Evolutionary conservation across 495 filamentous ascomycete species (phyloP).

Genomic region (Hyaloscypha variabilis): DNA sequence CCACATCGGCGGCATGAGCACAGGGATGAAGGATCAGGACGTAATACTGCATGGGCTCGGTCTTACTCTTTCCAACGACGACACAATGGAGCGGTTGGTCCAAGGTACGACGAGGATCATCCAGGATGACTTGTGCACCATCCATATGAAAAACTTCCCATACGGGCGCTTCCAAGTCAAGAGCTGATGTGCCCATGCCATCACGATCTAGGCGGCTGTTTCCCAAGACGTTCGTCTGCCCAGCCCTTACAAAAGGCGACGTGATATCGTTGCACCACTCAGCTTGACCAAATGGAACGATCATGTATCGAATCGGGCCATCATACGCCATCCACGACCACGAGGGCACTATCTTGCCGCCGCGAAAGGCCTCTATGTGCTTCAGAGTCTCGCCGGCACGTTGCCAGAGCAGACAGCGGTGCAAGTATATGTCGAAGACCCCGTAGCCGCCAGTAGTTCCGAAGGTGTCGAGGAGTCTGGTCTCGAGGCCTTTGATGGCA

Average conservation of each 20-base stretch:
- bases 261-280: conserved; percentile 29
- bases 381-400: conserved; percentile 8
- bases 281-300: conserved; percentile 13
- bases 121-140: conserved; percentile 1
- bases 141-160: neutral
- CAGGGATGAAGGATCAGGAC: neutral
- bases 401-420: conserved; percentile 15
- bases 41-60: conserved; percentile 6
- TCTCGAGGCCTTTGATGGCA: conserved; percentile 18
- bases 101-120: conserved; percentile 4
- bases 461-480: conserved; percentile 8
- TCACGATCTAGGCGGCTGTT: too few species aligned
- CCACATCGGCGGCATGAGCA: neutral
- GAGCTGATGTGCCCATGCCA: neutral
- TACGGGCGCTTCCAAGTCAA: conserved; percentile 2
- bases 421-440: conserved; percentile 15
- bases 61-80: conserved; percentile 4
- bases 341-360: conserved; percentile 7
- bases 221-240: neutral
- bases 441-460: conserved; percentile 8
- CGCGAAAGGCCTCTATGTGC: conserved; percentile 6
- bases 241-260: neutral
- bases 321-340: conserved; percentile 23
- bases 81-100: conserved; percentile 1
- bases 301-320: conserved; percentile 14